Evolutionary conservation across 345 rosid genomes (phyloP).

Genomic region (Syzygium aqueum): DNA sequence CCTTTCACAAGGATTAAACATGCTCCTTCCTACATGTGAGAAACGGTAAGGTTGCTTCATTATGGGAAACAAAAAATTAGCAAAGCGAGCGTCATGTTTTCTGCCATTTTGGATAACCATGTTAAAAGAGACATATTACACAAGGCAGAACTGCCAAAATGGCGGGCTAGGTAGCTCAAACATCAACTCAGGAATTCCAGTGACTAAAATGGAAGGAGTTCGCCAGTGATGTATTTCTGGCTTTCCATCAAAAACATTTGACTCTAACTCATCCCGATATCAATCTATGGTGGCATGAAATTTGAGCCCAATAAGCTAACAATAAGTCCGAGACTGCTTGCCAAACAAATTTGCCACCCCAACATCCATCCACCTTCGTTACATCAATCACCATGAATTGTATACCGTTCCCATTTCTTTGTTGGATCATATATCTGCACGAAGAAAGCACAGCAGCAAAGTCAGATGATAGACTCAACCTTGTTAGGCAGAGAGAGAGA

Average conservation of each 20-base stretch:
- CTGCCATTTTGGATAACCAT: not conserved
- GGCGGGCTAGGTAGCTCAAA: not conserved
- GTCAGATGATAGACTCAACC: not conserved
- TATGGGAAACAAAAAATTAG: not conserved
- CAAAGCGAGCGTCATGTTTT: not conserved
- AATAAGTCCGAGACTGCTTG: not conserved
- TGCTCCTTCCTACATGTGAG: not conserved
- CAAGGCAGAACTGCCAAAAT: not conserved
- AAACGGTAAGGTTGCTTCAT: not conserved
- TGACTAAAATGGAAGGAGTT: not conserved
- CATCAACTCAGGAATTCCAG: not conserved
- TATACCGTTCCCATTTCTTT: constrained; percentile 91
- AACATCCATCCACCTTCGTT: not conserved
- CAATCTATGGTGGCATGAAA: not conserved
- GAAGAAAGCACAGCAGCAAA: not conserved
- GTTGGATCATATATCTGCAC: constrained; percentile 81
- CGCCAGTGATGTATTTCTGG: not conserved
- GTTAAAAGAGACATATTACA: not conserved
- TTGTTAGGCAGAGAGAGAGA: no score
- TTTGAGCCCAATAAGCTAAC: not conserved
- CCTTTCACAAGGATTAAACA: not conserved
- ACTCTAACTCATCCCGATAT: not conserved
- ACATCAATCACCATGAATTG: constrained; percentile 82
- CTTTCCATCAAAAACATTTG: not conserved
- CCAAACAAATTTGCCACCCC: not conserved